Evolutionary conservation across 2,329 filamentous ascomycete species (phyloP).

Genomic region (Ciborinia camelliae): DNA sequence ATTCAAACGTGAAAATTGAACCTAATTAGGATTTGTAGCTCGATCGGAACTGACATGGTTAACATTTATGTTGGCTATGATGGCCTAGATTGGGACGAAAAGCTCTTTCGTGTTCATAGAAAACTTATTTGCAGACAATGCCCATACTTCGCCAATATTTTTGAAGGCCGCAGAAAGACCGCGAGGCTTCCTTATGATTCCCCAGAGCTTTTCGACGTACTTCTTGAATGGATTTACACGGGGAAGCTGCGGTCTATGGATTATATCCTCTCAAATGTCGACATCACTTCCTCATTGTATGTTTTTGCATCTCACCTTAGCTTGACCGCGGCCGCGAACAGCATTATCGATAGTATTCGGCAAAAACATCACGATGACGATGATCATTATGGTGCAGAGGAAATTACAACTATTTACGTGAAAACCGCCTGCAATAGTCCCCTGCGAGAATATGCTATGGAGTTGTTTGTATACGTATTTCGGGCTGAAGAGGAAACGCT

Average conservation of each 20-base stretch:
- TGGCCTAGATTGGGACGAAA: neutral
- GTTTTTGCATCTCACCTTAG: neutral
- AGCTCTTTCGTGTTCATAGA: neutral
- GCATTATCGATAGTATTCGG: neutral
- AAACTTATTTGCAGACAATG: neutral
- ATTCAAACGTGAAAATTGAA: rapidly evolving
- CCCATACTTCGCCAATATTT: neutral
- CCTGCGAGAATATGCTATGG: too few relatives aligned
- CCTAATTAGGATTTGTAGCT: neutral
- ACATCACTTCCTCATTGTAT: rapidly evolving
- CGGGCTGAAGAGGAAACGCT: too few relatives aligned
- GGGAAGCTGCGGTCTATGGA: neutral
- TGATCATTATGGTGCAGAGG: neutral
- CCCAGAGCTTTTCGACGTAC: neutral
- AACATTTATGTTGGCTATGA: neutral
- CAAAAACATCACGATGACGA: neutral
- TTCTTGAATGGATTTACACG: neutral
- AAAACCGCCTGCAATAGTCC: too few relatives aligned
- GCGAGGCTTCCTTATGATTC: rapidly evolving
- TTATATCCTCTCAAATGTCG: neutral
- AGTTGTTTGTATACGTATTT: too few relatives aligned
- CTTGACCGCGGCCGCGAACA: neutral
- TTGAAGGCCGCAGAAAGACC: rapidly evolving
- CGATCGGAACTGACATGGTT: neutral
- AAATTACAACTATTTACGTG: neutral